Base-by-base conservation (phyloP, 352 stramenopile genomes). In the Phytophthora hybrid region DNA sequence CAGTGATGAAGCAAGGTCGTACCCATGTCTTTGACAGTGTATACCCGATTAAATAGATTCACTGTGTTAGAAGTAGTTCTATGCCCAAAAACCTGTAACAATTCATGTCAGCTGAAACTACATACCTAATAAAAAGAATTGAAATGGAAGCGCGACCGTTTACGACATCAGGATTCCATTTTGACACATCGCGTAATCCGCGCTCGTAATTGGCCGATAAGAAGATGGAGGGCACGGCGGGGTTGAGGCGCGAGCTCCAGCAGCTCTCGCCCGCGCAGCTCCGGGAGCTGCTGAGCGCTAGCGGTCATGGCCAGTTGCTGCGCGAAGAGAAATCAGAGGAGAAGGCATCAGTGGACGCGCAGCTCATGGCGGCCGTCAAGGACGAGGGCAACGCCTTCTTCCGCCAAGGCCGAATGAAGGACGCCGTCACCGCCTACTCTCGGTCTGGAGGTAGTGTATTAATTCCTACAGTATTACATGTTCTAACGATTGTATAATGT, bases 301-400 rank as follows among this genome's bases (percentile, higher is more conserved):
- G 68, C 47, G 78, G 78, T 16, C 78, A 84, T 29, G 72, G 52
- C 0, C 56, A 73, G 11, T n/a, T 84, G 11, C 55, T 80, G 9
- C 54, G 64, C 13, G 21, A 62, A 1, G 53, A 57, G 41, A 14
- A 16, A 9, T n/a, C 13, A 29, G 47, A n/a, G 34, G 34, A 16
- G 29, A 26, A 66, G 9, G 23, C 11, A 46, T 55, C n/a, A 66
- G 77, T 76, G 47, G 73, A 86, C 29, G 71, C 76, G 59, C 67
- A 82, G 64, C 61, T 89, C 9, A 58, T 80, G 11, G 21, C 63
- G 14, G 51, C 54, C 18, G 44, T 59, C 29, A 91, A 87, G 59
- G 76, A 82, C 56, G 71, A 88, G 61, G 87, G 85, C 49, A 94
- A 94, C 59, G 77, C 73, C 14, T 66, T 76, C 31, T 94, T 94